A percentile compares a stretch with the other conserved stretches of the same genome.
These are phyloP conservation scores for Rickenella mellea DNA, from an alignment of 768 basidiomycete genomes.

Conservation along the genomic window DNA sequence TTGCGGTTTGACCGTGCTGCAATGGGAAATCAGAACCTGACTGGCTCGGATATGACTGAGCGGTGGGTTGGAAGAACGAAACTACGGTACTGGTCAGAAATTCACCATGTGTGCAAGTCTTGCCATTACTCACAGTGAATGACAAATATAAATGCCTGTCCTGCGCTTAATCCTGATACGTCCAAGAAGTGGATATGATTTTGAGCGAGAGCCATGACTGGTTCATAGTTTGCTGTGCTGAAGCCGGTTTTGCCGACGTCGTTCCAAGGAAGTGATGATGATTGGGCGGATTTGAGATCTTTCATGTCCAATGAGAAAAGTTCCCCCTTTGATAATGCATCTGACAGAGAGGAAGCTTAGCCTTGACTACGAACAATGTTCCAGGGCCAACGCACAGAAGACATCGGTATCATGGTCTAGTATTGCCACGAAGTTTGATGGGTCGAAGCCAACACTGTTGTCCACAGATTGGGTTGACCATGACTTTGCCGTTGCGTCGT, in stretches of 20 bases:
- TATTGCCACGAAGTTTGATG: slow-evolving; percentile 55
- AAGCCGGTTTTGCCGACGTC: slow-evolving; percentile 51
- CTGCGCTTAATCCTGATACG: slow-evolving; percentile 56
- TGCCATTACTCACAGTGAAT: slow-evolving; percentile 73
- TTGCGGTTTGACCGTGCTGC: slow-evolving; percentile 56
- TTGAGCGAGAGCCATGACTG: slow-evolving; percentile 73
- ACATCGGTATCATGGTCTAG: slow-evolving; percentile 94
- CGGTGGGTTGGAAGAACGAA: slow-evolving; percentile 67
- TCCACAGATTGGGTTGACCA: slow-evolving; percentile 68
- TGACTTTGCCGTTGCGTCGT: slow-evolving; percentile 56
- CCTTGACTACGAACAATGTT: slow-evolving; percentile 2
- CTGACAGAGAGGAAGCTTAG: slow-evolving; percentile 23
- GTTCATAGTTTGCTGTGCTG: slow-evolving; percentile 44
- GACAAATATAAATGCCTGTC: slow-evolving; percentile 71
- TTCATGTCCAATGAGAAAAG: slow-evolving; percentile 68
- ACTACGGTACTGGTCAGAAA: slow-evolving; percentile 34
- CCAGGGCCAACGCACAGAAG: slow-evolving; percentile 47
- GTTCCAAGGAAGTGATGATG: slow-evolving; percentile 44
- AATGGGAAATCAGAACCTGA: slow-evolving; percentile 55
- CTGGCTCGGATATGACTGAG: slow-evolving; percentile 45
- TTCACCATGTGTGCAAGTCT: slow-evolving; percentile 2
- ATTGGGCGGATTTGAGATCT: slow-evolving; percentile 49
- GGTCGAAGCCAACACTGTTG: slow-evolving; percentile 47
- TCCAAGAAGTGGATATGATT: slow-evolving; percentile 83
- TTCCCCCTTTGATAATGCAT: slow-evolving; percentile 57